Base-by-base conservation (phyloP, 2,329 filamentous ascomycete genomes). In the Colletotrichum sp. region DNA sequence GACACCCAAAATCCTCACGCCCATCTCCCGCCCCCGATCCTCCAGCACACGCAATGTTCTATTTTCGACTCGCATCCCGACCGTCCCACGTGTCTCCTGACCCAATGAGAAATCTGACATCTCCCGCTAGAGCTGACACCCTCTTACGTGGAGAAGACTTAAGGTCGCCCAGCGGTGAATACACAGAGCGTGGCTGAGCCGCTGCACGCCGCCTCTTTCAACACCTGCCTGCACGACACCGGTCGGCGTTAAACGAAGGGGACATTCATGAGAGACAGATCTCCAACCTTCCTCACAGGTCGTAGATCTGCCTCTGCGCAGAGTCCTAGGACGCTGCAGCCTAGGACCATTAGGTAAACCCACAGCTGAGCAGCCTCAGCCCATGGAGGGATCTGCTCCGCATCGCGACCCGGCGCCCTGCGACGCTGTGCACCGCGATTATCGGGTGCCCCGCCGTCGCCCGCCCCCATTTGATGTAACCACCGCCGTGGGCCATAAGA, bases 351-450 rank as follows among this genome's bases (percentile, higher is more conserved):
- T 26, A 66, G 16, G 36, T 66, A 48, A 32, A 18, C 5, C n/a
- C 16, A 6, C 26, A 34, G 28, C 12, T 62, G 32, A 43, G 32
- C 36, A 16, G 8, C 43, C 43, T 52, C 43, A 52, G 60, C 28
- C 8, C 36, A 26, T n/a, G 24, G 32, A 26, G 26, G 24, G 32
- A 26, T 28, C 69, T 32, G 43, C 43, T 52, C 56, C 55, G 66
- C 71, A 60, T 73, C 73, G 73, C 73, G 71, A 65, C 73, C 58
- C 73, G 73, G 70, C 70, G 73, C 38, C 61, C 61, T 75, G 72
- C 72, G 67, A 71, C 48, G 66, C 12, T 30, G 16, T n/a, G n/a
- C 30, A 16, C 26, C 43, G 55, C 65, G 65, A 67, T 56, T 56
- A 52, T 52, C 16, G 30, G 65, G 65, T 55, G 43, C 28, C 58